phyloP scores from a whole-genome alignment of 2,329 filamentous ascomycete genomes.

The Cryphonectria radicalis region DNA sequence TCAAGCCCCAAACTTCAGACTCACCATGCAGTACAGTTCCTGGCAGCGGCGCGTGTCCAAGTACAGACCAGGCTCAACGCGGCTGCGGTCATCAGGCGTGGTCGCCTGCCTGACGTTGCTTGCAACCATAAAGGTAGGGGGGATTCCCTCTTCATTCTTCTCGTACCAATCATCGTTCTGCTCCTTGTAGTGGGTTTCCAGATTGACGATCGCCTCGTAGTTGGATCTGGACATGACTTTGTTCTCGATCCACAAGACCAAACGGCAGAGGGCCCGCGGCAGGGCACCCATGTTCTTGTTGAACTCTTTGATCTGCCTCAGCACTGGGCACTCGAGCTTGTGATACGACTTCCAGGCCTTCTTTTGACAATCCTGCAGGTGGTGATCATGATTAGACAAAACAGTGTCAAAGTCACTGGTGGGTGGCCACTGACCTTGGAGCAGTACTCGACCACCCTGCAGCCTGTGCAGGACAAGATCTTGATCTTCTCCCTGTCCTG shows the following conservation, averaged over 20 bases:
- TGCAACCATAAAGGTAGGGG: constrained; percentile 23
- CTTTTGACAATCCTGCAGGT: constrained; percentile 36
- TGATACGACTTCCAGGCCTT: constrained; percentile 38
- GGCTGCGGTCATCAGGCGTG: constrained; percentile 14
- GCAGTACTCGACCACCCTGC: constrained; percentile 37
- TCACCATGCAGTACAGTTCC: constrained; percentile 32
- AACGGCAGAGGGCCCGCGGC: constrained; percentile 34
- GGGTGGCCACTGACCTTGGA: constrained; percentile 33
- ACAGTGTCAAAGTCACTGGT: not conserved
- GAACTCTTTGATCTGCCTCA: constrained; percentile 25
- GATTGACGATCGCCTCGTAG: constrained; percentile 28
- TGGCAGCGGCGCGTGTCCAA: constrained; percentile 13
- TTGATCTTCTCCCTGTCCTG: constrained; percentile 10
- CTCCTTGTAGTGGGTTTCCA: constrained; percentile 36
- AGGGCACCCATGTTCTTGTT: constrained; percentile 29
- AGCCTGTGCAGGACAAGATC: constrained; percentile 32
- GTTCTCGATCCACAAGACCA: constrained; percentile 35
- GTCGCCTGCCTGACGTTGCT: constrained; percentile 26
- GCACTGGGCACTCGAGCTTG: constrained; percentile 37
- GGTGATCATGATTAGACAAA: not conserved
- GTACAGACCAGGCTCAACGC: not conserved
- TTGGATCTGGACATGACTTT: constrained; percentile 29
- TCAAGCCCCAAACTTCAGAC: not conserved
- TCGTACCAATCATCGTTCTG: constrained; percentile 28
- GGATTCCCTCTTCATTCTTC: constrained; percentile 18